phyloP scores from a whole-genome alignment of 768 basidiomycete genomes.

The Imleria badia region DNA sequence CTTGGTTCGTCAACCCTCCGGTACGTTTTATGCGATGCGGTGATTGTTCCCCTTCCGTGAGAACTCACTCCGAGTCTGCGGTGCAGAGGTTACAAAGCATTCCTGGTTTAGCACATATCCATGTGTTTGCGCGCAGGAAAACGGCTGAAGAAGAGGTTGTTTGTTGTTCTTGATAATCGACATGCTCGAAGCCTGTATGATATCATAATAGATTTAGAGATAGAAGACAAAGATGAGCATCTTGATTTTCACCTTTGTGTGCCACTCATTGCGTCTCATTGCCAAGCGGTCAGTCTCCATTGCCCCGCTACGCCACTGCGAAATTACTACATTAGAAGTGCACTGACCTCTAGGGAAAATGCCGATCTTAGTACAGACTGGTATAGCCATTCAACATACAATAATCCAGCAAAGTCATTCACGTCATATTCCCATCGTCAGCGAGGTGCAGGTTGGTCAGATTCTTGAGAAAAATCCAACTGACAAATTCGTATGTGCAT shows the following conservation, averaged over 20 bases:
- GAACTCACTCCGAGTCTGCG: background rate
- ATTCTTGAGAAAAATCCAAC: no score
- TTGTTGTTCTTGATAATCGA: constrained; percentile 14
- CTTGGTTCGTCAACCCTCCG: constrained; percentile 90
- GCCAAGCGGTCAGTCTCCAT: background rate
- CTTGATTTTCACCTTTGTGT: background rate
- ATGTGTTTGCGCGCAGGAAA: constrained; percentile 76
- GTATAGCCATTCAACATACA: background rate
- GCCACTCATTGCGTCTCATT: background rate
- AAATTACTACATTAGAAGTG: background rate
- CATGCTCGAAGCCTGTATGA: background rate
- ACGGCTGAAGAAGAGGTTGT: constrained; percentile 17
- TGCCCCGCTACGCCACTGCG: no score
- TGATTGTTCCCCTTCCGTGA: background rate
- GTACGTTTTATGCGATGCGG: constrained; percentile 41
- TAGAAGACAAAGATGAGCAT: constrained; percentile 5
- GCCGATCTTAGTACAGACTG: background rate
- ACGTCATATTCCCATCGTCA: background rate
- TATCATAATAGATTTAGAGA: constrained; percentile 1
- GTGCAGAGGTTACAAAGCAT: constrained; percentile 78
- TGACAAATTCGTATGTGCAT: no score
- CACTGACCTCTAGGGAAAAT: background rate
- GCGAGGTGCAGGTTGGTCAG: background rate
- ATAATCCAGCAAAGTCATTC: background rate
- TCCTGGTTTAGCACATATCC: constrained; percentile 78